phyloP scores from a whole-genome alignment of 2,329 filamentous ascomycete genomes.

The Penicillium polonicum region DNA sequence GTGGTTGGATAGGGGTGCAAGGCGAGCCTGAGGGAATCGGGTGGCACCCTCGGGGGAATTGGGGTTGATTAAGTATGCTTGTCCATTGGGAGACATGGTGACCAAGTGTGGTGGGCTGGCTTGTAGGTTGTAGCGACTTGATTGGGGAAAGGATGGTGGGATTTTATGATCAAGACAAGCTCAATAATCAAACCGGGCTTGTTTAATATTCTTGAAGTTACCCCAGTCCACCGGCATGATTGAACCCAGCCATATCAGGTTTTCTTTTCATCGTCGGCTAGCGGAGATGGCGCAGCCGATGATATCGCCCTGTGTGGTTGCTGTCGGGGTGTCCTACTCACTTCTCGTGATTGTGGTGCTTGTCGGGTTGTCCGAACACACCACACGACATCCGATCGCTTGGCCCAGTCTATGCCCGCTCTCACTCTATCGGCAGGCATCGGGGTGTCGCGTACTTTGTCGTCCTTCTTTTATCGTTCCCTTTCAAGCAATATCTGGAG shows the following conservation, averaged over 20 bases:
- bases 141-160: background rate
- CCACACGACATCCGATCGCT: background rate
- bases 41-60: slow-evolving; percentile 27
- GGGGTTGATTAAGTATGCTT: slow-evolving; percentile 37
- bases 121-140: background rate
- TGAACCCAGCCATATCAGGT: background rate
- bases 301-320: background rate
- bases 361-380: background rate
- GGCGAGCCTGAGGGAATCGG: slow-evolving; percentile 39
- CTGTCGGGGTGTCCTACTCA: no score
- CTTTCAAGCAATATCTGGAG: background rate
- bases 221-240: background rate
- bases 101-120: background rate
- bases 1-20: slow-evolving; percentile 31
- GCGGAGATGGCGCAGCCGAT: background rate
- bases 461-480: background rate
- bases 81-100: slow-evolving; percentile 36
- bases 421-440: background rate
- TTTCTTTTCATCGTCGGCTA: background rate
- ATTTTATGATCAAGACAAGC: background rate
- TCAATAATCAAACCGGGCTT: background rate
- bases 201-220: background rate
- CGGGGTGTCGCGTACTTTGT: background rate
- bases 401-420: background rate
- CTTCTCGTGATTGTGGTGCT: no score